Percentiles rank a stretch among this genome's conserved stretches.
Evolutionary conservation across 176 grass and related monocot species (phyloP).

Genomic region (Oryza coarctata): DNA sequence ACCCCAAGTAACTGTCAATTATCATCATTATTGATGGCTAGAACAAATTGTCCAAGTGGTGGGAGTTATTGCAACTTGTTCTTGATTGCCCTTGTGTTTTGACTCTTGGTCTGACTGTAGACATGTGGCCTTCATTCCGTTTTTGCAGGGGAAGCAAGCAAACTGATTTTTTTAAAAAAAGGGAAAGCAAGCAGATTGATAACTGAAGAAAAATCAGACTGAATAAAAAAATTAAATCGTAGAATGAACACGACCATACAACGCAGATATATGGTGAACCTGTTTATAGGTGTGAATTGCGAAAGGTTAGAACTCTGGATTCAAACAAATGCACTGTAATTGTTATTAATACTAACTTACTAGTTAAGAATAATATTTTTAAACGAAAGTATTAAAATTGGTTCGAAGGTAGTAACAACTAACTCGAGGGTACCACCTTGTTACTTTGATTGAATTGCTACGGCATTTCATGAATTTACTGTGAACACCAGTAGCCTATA

Average conservation of each 20-base stretch:
- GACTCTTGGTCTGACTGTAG: background rate
- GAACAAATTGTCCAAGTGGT: constrained; percentile 2
- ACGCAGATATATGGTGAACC: background rate
- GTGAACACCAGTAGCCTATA: background rate
- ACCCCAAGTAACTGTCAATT: background rate
- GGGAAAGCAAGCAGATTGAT: background rate
- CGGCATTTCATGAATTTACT: background rate
- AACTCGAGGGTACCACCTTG: background rate
- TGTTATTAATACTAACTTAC: too few species aligned
- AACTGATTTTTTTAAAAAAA: too few species aligned
- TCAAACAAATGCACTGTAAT: too few species aligned
- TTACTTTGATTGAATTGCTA: background rate
- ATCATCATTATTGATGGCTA: background rate
- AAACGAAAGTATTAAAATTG: too few species aligned
- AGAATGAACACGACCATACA: background rate
- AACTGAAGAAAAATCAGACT: background rate
- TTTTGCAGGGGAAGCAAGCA: background rate
- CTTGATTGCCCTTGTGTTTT: background rate
- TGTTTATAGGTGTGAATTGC: too few species aligned
- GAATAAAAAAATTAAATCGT: background rate
- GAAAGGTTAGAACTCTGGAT: too few species aligned
- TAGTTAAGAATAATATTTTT: too few species aligned
- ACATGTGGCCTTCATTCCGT: background rate
- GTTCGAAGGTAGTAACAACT: too few species aligned
- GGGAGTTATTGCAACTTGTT: background rate